Base-by-base conservation (phyloP, 768 basidiomycete genomes). In the Xerocomellus intermedius region DNA sequence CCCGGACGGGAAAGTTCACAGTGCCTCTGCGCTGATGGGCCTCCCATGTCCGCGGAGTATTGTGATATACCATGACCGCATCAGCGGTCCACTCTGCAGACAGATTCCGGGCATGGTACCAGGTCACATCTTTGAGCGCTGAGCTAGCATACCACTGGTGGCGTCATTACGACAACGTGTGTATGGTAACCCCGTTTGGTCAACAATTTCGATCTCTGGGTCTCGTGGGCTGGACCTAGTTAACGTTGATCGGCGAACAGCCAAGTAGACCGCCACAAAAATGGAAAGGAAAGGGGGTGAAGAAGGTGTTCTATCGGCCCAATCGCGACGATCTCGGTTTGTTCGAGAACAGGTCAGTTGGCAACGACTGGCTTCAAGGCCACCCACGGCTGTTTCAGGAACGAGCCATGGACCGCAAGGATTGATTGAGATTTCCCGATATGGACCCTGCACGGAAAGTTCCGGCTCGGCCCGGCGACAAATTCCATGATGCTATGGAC, bases 321-420 rank as follows among this genome's bases (percentile, higher is more conserved):
- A 59, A 61, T 69, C 58, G 61, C 41, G 58, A 64, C 59, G 47
- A 63, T 61, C 58, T 61, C 38, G 41, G 48, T n/a, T 36, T 32
- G 56, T 58, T 61, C 62, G 62, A 58, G 62, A 64, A 58, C 38
- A 33, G 37, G 39, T 47, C 30, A 53, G 48, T 55, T 50, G 54
- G 38, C 60, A 58, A 50, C 59, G 48, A 42, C 36, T 55, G 38
- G 30, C 28, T 41, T 43, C 42, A 46, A 37, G 54, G 19, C 22
- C 33, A 51, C n/a, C 26, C 52, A 58, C 61, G 67, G 69, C 47
- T 59, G 65, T 67, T 68, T 66, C 64, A 66, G 69, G 66, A 58
- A 67, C 67, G 45, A 38, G 58, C 39, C 44, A 60, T 35, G 43
- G 56, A 39, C 42, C 36, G 19, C 55, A 39, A 10, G 19, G 35